phyloP scores from a whole-genome alignment of 352 stramenopile species.

The Hyaloperonospora brassicae region DNA sequence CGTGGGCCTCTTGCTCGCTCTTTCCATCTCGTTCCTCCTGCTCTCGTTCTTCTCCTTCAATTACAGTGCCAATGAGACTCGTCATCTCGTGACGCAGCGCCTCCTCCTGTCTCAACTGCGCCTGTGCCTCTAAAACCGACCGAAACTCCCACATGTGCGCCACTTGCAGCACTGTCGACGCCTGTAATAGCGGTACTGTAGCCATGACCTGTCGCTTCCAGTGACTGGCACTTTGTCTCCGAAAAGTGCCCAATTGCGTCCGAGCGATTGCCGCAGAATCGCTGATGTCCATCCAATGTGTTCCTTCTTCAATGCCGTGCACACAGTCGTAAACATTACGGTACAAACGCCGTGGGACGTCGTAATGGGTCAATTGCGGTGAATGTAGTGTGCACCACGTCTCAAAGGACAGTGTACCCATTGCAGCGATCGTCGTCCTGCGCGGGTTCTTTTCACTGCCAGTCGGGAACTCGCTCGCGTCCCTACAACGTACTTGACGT shows the following conservation, averaged over 20 bases:
- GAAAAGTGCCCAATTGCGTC: neutral
- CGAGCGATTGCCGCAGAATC: constrained; percentile 12
- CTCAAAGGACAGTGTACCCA: constrained; percentile 8
- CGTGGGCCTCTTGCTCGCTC: constrained; percentile 9
- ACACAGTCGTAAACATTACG: constrained; percentile 30
- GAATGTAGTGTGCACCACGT: constrained; percentile 33
- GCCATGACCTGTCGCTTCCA: constrained; percentile 23
- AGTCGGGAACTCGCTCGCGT: no score
- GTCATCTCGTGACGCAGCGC: constrained; percentile 22
- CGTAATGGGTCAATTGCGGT: constrained; percentile 37
- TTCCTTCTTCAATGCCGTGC: constrained; percentile 10
- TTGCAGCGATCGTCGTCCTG: no score
- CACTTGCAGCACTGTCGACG: constrained; percentile 20
- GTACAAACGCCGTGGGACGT: constrained; percentile 27
- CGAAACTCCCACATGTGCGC: constrained; percentile 34
- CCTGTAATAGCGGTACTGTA: constrained; percentile 8
- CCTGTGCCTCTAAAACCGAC: constrained; percentile 32
- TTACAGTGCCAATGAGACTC: constrained; percentile 8
- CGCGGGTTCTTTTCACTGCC: no score
- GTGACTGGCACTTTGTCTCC: constrained; percentile 1
- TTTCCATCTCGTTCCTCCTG: constrained; percentile 14
- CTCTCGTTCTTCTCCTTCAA: constrained; percentile 5
- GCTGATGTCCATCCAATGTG: constrained; percentile 14
- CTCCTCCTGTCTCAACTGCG: constrained; percentile 25
- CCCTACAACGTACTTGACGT: no score